Percentiles rank a stretch among this genome's conserved stretches.
Evolutionary conservation across 768 basidiomycete genomes (phyloP).

Genomic region (Grammothele lineata): DNA sequence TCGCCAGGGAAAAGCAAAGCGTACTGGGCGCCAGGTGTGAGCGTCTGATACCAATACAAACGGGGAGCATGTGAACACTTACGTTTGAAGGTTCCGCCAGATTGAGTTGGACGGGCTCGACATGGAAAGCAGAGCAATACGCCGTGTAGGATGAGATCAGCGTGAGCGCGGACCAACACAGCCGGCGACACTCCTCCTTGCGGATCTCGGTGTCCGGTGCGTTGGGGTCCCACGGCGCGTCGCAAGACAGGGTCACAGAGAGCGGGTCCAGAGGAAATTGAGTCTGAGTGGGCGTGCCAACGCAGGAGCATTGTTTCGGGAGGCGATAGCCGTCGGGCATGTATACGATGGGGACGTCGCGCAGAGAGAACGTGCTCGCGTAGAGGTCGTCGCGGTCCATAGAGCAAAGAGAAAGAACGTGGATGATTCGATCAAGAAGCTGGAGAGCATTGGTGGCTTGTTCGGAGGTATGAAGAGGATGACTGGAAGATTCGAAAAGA

Average conservation of each 20-base stretch:
- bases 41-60: not conserved
- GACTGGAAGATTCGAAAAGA: conserved; percentile 71
- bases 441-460: conserved; percentile 50
- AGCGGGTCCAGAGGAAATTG: conserved; percentile 28
- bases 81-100: conserved; percentile 68
- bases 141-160: conserved; percentile 66
- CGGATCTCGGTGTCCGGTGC: conserved; percentile 55
- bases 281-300: not conserved
- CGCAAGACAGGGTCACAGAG: conserved; percentile 41
- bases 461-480: conserved; percentile 57
- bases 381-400: conserved; percentile 51
- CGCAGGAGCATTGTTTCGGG: conserved; percentile 42
- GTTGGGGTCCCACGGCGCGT: conserved; percentile 55
- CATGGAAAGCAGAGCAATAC: conserved; percentile 63
- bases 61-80: conserved; percentile 21
- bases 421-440: conserved; percentile 62
- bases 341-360: conserved; percentile 18
- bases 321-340: conserved; percentile 16
- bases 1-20: conserved; percentile 74
- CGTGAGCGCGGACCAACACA: conserved; percentile 73
- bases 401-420: conserved; percentile 47
- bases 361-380: conserved; percentile 12
- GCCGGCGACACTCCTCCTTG: conserved; percentile 67
- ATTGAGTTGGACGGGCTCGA: conserved; percentile 51
- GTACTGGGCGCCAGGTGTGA: conserved; percentile 37